Conservation (phyloP, 176 grass and related monocot species). For the Pharus latifolius region DNA sequence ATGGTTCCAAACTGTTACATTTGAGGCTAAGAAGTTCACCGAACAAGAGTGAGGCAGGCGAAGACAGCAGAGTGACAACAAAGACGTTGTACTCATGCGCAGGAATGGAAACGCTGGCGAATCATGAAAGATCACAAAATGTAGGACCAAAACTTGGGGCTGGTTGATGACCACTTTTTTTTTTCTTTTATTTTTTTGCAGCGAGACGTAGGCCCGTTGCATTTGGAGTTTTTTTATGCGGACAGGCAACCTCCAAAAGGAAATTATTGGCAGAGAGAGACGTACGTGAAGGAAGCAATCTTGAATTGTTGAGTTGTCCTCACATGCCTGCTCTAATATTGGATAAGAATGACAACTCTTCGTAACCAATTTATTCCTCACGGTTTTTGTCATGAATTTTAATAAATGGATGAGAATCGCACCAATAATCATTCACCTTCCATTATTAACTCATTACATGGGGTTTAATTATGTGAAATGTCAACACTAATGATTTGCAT, state of each 20-base stretch:
- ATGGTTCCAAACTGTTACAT: no score
- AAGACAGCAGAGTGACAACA: neutral
- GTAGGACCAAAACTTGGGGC: neutral
- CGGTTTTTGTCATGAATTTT: neutral
- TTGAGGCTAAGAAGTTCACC: neutral
- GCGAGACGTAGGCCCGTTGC: neutral
- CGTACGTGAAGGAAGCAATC: no score
- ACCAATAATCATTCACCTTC: neutral
- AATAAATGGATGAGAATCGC: no score
- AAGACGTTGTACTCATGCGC: neutral
- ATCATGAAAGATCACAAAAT: neutral
- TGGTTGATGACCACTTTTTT: neutral
- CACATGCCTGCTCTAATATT: neutral
- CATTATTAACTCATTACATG: neutral
- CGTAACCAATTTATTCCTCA: neutral
- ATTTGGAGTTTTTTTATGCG: neutral
- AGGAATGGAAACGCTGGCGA: neutral
- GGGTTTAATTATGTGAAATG: neutral
- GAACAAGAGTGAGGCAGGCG: neutral
- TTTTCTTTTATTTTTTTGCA: neutral
- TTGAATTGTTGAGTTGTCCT: neutral
- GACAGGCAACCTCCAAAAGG: neutral
- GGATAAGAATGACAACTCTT: neutral
- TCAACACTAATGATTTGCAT: slow-evolving; percentile 2
- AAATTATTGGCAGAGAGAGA: neutral